A percentile compares a stretch with the other conserved stretches of the same genome.
Conservation (phyloP, 1,284 basidiomycete species). For the Xerocomus minutiporus region DNA sequence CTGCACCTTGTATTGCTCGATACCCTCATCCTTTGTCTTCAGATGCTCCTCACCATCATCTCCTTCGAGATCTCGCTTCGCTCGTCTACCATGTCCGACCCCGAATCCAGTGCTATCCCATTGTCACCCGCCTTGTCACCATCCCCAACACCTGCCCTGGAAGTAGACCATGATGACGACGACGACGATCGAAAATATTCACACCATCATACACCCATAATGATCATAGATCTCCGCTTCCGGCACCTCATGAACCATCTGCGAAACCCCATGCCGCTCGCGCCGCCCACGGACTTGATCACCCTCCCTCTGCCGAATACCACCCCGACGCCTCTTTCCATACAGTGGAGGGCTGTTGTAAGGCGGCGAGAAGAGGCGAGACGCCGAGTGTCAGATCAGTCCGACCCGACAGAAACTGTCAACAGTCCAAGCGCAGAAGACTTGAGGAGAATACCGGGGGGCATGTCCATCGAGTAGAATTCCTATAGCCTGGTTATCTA, state of each 20-base stretch:
- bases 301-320: conserved; percentile 59
- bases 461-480: conserved; percentile 35
- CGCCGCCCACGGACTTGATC: conserved; percentile 32
- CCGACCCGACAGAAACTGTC: conserved; percentile 23
- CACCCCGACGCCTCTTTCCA: conserved; percentile 48
- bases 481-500: conserved; percentile 18
- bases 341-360: conserved; percentile 50
- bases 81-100: conserved; percentile 31
- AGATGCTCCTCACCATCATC: conserved; percentile 59
- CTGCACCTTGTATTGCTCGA: conserved; percentile 62
- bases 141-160: conserved; percentile 20
- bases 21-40: conserved; percentile 58
- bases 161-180: conserved; percentile 20
- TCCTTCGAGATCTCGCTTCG: conserved; percentile 55
- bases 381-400: conserved; percentile 30
- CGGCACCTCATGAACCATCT: conserved; percentile 50
- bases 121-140: conserved; percentile 20
- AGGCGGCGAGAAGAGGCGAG: conserved; percentile 41
- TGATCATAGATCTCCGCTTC: conserved; percentile 60
- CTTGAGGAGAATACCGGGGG: conserved; percentile 39
- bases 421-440: conserved; percentile 18
- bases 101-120: conserved; percentile 24
- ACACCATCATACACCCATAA: conserved; percentile 32
- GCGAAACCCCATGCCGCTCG: conserved; percentile 45
- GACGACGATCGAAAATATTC: conserved; percentile 23